Percentiles rank a stretch among this genome's conserved stretches.
Conservation (phyloP, 2,329 filamentous ascomycete genomes). For the Colletotrichum coccodes region DNA sequence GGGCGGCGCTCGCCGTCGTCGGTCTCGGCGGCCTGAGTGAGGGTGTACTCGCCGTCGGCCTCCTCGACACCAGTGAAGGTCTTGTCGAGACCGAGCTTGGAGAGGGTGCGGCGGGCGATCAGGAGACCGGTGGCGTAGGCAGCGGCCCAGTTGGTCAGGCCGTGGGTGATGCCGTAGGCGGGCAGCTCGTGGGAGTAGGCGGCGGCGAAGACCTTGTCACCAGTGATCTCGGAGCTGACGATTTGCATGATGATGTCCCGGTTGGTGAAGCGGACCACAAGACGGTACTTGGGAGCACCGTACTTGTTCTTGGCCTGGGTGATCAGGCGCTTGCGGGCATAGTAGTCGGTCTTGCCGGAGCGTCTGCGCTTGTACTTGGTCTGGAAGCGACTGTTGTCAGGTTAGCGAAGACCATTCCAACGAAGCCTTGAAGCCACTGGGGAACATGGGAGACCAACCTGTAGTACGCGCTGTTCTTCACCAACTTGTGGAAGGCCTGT, state of each 20-base stretch:
- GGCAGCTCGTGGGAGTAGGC: conserved; percentile 98
- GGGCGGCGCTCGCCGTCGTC: conserved; percentile 94
- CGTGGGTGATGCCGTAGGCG: conserved; percentile 97
- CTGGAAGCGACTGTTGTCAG: conserved; percentile 84
- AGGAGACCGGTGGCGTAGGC: conserved; percentile 97
- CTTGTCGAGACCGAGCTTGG: conserved; percentile 96
- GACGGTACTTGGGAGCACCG: conserved; percentile 99
- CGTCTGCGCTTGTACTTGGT: conserved; percentile 99
- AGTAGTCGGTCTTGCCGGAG: conserved; percentile 99
- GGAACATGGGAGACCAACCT: conserved; percentile 70
- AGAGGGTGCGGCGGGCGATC: conserved; percentile 94
- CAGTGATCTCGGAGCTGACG: conserved; percentile 93
- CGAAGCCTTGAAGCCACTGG: neutral
- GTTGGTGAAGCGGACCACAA: conserved; percentile 99
- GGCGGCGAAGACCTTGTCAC: conserved; percentile 94
- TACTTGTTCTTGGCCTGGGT: conserved; percentile 99
- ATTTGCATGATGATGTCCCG: conserved; percentile 99
- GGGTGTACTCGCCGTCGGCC: conserved; percentile 92
- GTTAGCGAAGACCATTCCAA: conserved; percentile 15
- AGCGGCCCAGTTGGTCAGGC: conserved; percentile 99
- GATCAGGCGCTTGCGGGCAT: conserved; percentile 99
- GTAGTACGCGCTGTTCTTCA: conserved; percentile 99
- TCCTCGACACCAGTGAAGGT: conserved; percentile 96
- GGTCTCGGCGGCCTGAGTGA: conserved; percentile 93
- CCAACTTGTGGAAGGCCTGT: conserved; percentile 90